Percentiles rank a stretch among this genome's conserved stretches.
phyloP scores from a whole-genome alignment of 176 grass and related monocot genomes.

The Luzula sylvatica region DNA sequence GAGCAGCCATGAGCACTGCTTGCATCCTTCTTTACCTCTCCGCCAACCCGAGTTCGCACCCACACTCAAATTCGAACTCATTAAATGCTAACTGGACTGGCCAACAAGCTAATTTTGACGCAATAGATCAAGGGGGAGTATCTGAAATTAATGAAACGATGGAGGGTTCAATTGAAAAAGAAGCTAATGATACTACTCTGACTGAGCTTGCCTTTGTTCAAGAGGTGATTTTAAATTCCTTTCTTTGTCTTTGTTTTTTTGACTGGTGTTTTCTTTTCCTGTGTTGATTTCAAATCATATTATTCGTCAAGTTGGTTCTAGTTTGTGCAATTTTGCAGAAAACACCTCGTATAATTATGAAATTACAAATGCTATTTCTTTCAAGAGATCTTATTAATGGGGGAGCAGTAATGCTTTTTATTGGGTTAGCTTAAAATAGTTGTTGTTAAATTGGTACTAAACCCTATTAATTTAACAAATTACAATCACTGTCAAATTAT shows the following conservation, averaged over 20 bases:
- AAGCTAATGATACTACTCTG: background rate
- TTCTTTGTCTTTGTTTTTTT: background rate
- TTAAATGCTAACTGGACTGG: conserved; percentile 17
- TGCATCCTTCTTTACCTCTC: conserved; percentile 67
- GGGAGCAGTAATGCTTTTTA: background rate
- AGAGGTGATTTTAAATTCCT: conserved; percentile 3
- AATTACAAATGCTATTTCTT: background rate
- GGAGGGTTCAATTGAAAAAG: conserved; percentile 2
- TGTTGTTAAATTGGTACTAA: background rate
- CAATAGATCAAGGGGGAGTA: background rate
- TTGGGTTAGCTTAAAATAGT: background rate
- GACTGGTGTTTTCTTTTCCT: background rate
- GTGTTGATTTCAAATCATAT: background rate
- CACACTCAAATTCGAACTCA: background rate
- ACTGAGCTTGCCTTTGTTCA: background rate
- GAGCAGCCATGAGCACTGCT: conserved; percentile 69
- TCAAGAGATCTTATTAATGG: background rate
- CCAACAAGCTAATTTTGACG: background rate
- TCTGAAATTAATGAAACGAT: conserved; percentile 4
- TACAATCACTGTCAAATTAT: background rate
- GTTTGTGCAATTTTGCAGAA: background rate
- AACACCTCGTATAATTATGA: background rate
- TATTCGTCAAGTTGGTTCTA: background rate
- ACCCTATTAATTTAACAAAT: background rate
- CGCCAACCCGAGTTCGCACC: background rate